Base-by-base conservation (phyloP, 306 rosid genomes). In the Vachellia pachyceras region DNA sequence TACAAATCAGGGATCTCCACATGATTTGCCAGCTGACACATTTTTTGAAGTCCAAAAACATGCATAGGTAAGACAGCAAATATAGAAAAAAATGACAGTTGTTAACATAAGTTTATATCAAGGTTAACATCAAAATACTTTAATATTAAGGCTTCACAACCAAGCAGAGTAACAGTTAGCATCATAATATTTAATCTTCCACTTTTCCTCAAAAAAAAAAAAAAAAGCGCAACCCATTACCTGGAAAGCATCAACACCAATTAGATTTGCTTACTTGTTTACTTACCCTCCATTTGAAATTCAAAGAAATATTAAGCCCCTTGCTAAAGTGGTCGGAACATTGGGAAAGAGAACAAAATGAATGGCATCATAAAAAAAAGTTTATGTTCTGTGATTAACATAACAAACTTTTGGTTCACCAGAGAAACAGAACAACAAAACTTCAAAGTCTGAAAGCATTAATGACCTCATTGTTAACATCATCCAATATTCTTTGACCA, bases 1-100 rank as follows among this genome's bases (percentile, higher is more conserved):
- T 90, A 91, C 83, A 93, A 78, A 78, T 90, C 94, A 67, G 90
- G 90, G 78, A 82, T 47, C 40, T 83, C 94, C n/a, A 46, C 74
- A 40, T 50, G 89, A 85, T 91, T 79, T 40, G 79, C 85, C 82
- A 93, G 82, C 97, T 93, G 93, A 82, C 49, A 80, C 72, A 83
- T n/a, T 79, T 44, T 54, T 41, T 2, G 35, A 49, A 58, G 61
- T 85, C 42, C 33, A 69, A 64, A 52, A 70, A 57, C 66, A 78
- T 10, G 7, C 20, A 74, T 23, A 25, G 39, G 57, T 60, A 72
- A 55, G 45, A 75, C 67, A 71, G 36, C 72, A 73, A 20, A 14
- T 13, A 47, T 33, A 60, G n/a, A 47, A 5, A 52, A 49, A 66
- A 73, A 40, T 29, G 73, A 82, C 47, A 74, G 61, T 36, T 54